phyloP scores from a whole-genome alignment of 306 rosid genomes.

The Corylus heterophylla region DNA sequence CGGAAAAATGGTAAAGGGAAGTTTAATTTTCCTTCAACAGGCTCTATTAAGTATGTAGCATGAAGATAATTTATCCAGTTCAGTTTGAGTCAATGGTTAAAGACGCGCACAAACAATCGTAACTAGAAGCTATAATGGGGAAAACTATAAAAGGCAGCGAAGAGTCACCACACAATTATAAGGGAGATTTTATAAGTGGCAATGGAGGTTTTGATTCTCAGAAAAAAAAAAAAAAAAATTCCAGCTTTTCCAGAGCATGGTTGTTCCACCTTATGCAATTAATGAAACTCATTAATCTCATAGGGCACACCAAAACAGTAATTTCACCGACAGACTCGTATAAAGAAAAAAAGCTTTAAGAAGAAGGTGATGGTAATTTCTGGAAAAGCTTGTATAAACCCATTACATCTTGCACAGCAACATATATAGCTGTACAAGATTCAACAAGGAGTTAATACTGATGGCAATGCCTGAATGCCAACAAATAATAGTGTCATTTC shows the following conservation, averaged over 20 bases:
- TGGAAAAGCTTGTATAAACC: background rate
- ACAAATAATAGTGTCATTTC: background rate
- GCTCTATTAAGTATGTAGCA: background rate
- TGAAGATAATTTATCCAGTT: background rate
- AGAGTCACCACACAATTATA: background rate
- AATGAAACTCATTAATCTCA: background rate
- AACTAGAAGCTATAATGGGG: background rate
- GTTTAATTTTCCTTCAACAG: background rate
- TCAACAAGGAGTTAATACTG: background rate
- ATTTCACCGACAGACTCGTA: background rate
- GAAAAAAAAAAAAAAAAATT: background rate
- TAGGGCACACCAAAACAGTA: background rate
- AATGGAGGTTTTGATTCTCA: background rate
- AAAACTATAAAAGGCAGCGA: slow-evolving; percentile 1
- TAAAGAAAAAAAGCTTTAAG: background rate
- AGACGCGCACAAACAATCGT: background rate
- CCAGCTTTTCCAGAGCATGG: background rate
- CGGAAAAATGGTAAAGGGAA: background rate
- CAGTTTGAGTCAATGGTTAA: background rate
- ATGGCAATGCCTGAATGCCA: background rate
- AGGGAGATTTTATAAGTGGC: background rate
- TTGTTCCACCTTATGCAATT: background rate
- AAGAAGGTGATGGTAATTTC: background rate
- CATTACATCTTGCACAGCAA: background rate
- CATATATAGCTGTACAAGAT: background rate